Evolutionary conservation across 139 green algal genomes (phyloP).

Genomic region (Coccomyxa sp.): DNA sequence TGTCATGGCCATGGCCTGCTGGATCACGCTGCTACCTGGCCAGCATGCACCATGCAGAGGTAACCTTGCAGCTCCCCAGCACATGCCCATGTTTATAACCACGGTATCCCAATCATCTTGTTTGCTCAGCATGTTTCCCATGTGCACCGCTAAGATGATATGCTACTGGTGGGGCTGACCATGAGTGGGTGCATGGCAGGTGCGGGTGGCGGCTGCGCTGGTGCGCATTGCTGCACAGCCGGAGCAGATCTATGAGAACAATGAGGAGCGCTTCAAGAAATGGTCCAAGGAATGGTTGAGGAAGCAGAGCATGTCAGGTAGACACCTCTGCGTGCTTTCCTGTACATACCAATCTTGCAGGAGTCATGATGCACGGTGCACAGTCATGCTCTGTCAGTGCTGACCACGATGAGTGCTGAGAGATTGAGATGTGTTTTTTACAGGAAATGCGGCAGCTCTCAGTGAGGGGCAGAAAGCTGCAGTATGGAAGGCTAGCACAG

Average conservation of each 20-base stretch:
- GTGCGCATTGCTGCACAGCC: neutral
- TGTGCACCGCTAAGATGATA: neutral
- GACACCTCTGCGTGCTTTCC: neutral
- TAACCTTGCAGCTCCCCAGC: neutral
- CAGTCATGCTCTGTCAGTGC: too few relatives aligned
- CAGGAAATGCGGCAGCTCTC: slow-evolving; percentile 9
- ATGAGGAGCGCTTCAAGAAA: neutral
- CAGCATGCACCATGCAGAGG: slow-evolving; percentile 16
- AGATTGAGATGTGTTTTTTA: too few relatives aligned
- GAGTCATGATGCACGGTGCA: too few relatives aligned
- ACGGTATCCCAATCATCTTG: neutral
- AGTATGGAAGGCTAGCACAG: slow-evolving; percentile 30
- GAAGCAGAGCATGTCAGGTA: neutral
- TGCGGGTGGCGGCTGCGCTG: slow-evolving; percentile 4
- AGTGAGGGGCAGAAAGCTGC: slow-evolving; percentile 43
- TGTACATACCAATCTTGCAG: too few relatives aligned
- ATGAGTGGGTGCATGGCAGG: neutral
- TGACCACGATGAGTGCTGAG: too few relatives aligned
- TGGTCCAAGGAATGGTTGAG: neutral
- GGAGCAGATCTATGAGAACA: neutral
- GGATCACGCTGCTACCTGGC: slow-evolving; percentile 12
- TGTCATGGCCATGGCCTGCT: neutral
- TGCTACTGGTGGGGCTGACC: too few relatives aligned
- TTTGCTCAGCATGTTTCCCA: neutral
- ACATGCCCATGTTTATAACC: neutral